Conservation (phyloP, 2,329 filamentous ascomycete genomes). For the Neophaeococcomyces aloes region DNA sequence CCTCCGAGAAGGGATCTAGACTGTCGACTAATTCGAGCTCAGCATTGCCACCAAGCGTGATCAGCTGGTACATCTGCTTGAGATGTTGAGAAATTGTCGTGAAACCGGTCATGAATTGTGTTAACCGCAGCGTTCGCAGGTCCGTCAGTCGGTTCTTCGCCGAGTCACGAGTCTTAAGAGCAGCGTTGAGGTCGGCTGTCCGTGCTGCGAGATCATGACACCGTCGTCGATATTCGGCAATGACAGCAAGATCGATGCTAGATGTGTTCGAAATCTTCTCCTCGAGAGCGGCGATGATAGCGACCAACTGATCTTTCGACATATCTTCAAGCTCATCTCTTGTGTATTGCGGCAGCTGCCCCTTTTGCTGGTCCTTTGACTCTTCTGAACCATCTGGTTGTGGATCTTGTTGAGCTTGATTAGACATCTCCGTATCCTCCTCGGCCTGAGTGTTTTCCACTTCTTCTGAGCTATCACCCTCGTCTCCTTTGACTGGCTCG, state of each 20-base stretch:
- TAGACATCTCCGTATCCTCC: conserved; percentile 55
- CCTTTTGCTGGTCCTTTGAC: conserved; percentile 30
- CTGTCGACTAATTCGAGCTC: conserved; percentile 95
- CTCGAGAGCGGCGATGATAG: conserved; percentile 55
- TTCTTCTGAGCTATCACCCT: conserved; percentile 8
- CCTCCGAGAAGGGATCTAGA: conserved; percentile 91
- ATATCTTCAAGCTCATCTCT: conserved; percentile 56
- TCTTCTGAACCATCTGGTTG: too few species aligned
- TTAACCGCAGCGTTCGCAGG: conserved; percentile 75
- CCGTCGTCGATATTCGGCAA: conserved; percentile 76
- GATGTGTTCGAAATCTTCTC: conserved; percentile 67
- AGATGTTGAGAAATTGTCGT: conserved; percentile 83
- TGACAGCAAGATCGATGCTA: conserved; percentile 77
- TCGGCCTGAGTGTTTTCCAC: conserved; percentile 39
- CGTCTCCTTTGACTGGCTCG: not conserved
- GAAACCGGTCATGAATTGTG: conserved; percentile 98
- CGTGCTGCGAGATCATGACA: conserved; percentile 72
- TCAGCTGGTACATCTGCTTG: conserved; percentile 99
- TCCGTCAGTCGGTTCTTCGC: conserved; percentile 92
- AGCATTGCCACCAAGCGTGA: conserved; percentile 97
- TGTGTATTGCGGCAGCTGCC: conserved; percentile 68
- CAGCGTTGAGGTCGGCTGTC: conserved; percentile 70
- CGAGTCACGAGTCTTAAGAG: conserved; percentile 66
- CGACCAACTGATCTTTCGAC: conserved; percentile 52
- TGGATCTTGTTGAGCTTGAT: conserved; percentile 49